Percentiles rank a stretch among this genome's conserved stretches.
phyloP scores from a whole-genome alignment of 768 basidiomycete genomes.

The Mycena metata region DNA sequence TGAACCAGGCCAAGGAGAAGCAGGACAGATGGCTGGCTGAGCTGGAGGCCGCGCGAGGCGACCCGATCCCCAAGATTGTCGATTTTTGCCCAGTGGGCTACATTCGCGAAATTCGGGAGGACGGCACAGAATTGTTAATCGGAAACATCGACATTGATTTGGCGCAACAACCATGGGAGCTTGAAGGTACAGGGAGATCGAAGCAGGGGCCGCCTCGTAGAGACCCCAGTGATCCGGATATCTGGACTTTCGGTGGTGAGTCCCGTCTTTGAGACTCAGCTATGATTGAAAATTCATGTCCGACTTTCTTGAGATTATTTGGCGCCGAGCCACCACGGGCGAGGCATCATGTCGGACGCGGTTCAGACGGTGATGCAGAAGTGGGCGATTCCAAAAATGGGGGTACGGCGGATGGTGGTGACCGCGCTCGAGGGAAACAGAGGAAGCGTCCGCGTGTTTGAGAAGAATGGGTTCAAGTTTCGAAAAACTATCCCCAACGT shows the following conservation, averaged over 20 bases:
- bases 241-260: slow-evolving; percentile 75
- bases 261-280: too few relatives aligned
- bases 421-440: slow-evolving; percentile 66
- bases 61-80: slow-evolving; percentile 49
- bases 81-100: slow-evolving; percentile 61
- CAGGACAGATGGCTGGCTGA: slow-evolving; percentile 48
- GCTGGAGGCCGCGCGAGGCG: slow-evolving; percentile 31
- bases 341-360: slow-evolving; percentile 81
- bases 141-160: slow-evolving; percentile 58
- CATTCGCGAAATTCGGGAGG: slow-evolving; percentile 67
- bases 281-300: too few relatives aligned
- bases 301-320: too few relatives aligned
- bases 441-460: slow-evolving; percentile 74
- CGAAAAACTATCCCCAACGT: slow-evolving; percentile 55
- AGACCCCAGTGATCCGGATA: slow-evolving; percentile 62
- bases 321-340: slow-evolving; percentile 71
- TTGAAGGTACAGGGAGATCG: slow-evolving; percentile 47
- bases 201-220: slow-evolving; percentile 44
- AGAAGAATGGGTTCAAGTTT: slow-evolving; percentile 72
- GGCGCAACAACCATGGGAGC: slow-evolving; percentile 48
- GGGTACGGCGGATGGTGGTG: slow-evolving; percentile 60
- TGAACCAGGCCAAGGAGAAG: slow-evolving; percentile 42
- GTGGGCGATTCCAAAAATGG: slow-evolving; percentile 80
- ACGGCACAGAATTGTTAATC: slow-evolving; percentile 68
- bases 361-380: slow-evolving; percentile 64